These are phyloP conservation scores for Vitis rotundifolia DNA, from an alignment of 164 flowering plant genomes.

Conservation along the genomic window DNA sequence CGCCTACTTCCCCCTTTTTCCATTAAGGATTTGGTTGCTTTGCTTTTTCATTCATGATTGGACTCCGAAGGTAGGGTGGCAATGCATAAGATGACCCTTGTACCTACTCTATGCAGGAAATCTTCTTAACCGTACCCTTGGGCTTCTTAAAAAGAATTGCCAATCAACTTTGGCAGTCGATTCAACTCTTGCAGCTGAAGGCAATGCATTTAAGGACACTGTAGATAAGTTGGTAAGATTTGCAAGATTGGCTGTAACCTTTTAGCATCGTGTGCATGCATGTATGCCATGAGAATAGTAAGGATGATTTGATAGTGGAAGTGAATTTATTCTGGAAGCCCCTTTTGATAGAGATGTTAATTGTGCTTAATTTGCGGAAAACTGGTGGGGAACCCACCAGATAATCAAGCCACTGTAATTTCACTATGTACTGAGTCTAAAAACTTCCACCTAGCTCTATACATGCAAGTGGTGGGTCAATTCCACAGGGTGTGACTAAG, in stretches of 20 bases:
- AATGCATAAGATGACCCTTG: neutral
- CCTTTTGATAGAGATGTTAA: too few species aligned
- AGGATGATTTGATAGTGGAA: neutral
- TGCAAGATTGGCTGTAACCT: slow-evolving; percentile 9
- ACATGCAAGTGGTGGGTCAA: too few species aligned
- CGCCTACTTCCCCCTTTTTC: neutral
- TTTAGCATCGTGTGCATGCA: neutral
- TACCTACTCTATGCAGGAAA: slow-evolving; percentile 58
- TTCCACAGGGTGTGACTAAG: too few species aligned
- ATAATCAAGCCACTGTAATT: too few species aligned
- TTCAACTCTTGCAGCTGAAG: slow-evolving; percentile 80
- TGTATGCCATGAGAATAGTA: neutral
- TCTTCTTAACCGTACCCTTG: slow-evolving; percentile 97
- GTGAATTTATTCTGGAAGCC: too few species aligned
- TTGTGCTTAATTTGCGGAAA: too few species aligned
- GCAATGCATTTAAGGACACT: slow-evolving; percentile 58
- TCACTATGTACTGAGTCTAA: too few species aligned
- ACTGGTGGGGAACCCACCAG: too few species aligned
- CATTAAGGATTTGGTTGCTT: neutral
- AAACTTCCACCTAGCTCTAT: too few species aligned
- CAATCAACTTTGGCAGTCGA: slow-evolving; percentile 75
- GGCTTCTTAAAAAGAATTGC: slow-evolving; percentile 91
- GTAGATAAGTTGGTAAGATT: slow-evolving; percentile 74
- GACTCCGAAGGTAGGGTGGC: neutral
- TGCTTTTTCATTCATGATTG: neutral